Percentiles rank a stretch among this genome's conserved stretches.
Evolutionary conservation across 768 basidiomycete species (phyloP).

Genomic region (Lentinus tigrinus): DNA sequence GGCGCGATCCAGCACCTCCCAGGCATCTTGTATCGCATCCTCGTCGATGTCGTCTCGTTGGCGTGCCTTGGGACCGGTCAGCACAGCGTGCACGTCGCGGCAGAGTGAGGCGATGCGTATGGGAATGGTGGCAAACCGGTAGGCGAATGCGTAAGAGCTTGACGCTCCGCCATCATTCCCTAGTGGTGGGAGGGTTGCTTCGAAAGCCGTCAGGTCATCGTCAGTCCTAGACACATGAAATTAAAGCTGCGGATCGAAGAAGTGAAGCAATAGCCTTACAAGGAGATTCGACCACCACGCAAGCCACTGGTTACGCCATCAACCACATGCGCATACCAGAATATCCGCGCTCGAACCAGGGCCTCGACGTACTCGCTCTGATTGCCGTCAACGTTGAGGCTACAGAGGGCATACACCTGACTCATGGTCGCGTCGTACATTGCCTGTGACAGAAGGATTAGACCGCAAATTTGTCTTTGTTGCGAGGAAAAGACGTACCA

Average conservation of each 20-base stretch:
- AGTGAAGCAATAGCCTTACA: conserved; percentile 50
- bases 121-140: conserved; percentile 65
- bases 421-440: conserved; percentile 82
- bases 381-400: conserved; percentile 50
- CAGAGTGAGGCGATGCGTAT: conserved; percentile 76
- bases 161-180: conserved; percentile 26
- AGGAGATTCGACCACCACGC: conserved; percentile 76
- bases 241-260: neutral
- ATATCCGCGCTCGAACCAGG: conserved; percentile 70
- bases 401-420: conserved; percentile 80
- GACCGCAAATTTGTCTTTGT: neutral
- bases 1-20: conserved; percentile 77
- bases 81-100: conserved; percentile 69
- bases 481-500: conserved; percentile 28
- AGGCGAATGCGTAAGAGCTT: conserved; percentile 50
- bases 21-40: conserved; percentile 70
- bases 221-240: conserved; percentile 46
- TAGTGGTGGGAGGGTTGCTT: conserved; percentile 46
- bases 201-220: conserved; percentile 76
- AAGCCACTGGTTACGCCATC: conserved; percentile 84
- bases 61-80: conserved; percentile 80
- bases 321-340: conserved; percentile 87
- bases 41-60: conserved; percentile 58
- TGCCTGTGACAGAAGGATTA: conserved; percentile 35
- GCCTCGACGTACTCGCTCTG: conserved; percentile 56